Base-by-base conservation (phyloP, 1,284 basidiomycete species). In the Pisolithus thermaeus region DNA sequence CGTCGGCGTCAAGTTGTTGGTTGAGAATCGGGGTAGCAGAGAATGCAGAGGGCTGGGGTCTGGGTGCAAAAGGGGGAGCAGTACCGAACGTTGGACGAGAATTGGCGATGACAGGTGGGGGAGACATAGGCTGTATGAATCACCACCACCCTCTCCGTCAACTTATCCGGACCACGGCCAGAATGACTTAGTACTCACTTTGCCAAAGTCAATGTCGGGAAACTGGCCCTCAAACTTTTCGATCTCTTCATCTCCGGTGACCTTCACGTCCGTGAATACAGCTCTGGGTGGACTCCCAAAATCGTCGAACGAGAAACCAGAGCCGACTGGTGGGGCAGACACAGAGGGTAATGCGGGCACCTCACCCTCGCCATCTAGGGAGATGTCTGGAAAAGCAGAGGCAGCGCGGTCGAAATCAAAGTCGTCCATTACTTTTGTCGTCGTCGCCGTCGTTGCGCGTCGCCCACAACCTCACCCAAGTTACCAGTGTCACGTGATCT, bases 201-300 rank as follows among this genome's bases (percentile, higher is more conserved):
- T 63, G 51, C 77, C 77, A 47, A 80, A 73, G 49, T 85, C 82
- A 52, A 98, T 79, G 59, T 92, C 92, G 0, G 95, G 95, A 71
- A 96, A 98, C 58, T 91, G 84, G 65, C 76, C 87, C 73, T 96
- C 87, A 60, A 98, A 98, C 70, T 90, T 83, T 60, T 91, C 90
- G 56, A 93, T 81, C 59, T 95, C 93, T 56, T 90, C 87, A 59
- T 89, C 81, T 2, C 91, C 91, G 0, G 92, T 95, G 35, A 93
- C 87, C 66, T 83, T 87, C 49, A 94, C 84, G 18, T 80, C 73
- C 14, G 69, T 73, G 58, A 69, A 27, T 11, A 25, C 28, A 58
- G 54, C 61, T 62, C 62, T 70, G 57, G 75, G 73, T 22, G 75
- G 73, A 39, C 73, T 73, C 23, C 77, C 79, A 61, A 88, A 84